Evolutionary conservation across 257 asterid genomes (phyloP).

Genomic region (Catharanthus roseus): DNA sequence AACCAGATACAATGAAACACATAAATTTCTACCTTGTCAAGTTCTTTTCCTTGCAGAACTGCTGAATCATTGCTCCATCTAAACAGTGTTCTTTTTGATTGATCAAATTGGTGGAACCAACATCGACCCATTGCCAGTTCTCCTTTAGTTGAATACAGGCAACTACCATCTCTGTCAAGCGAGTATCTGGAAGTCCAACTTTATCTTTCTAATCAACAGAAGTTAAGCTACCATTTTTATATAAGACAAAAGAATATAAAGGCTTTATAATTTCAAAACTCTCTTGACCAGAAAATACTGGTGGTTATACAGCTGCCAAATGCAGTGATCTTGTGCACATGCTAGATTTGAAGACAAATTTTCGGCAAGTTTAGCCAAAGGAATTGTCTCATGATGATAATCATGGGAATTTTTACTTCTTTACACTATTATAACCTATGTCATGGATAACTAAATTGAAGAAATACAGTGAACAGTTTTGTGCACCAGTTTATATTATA

Average conservation of each 20-base stretch:
- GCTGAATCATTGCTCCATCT: slow-evolving; percentile 52
- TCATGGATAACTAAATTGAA: background rate
- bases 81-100: slow-evolving; percentile 25
- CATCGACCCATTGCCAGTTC: slow-evolving; percentile 67
- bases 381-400: background rate
- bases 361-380: background rate
- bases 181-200: slow-evolving; percentile 69
- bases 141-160: slow-evolving; percentile 56
- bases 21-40: slow-evolving; percentile 55
- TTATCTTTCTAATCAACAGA: no score
- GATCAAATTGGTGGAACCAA: slow-evolving; percentile 21
- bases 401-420: background rate
- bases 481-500: background rate
- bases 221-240: no score
- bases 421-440: background rate
- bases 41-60: slow-evolving; percentile 52
- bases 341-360: background rate
- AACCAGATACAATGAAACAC: background rate
- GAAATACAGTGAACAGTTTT: background rate
- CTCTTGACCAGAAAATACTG: no score
- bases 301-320: no score
- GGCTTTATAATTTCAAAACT: no score
- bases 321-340: background rate
- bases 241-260: no score
- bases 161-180: slow-evolving; percentile 64